Evolutionary conservation across 2,329 filamentous ascomycete species (phyloP).

Genomic region (Colletotrichum sp.): DNA sequence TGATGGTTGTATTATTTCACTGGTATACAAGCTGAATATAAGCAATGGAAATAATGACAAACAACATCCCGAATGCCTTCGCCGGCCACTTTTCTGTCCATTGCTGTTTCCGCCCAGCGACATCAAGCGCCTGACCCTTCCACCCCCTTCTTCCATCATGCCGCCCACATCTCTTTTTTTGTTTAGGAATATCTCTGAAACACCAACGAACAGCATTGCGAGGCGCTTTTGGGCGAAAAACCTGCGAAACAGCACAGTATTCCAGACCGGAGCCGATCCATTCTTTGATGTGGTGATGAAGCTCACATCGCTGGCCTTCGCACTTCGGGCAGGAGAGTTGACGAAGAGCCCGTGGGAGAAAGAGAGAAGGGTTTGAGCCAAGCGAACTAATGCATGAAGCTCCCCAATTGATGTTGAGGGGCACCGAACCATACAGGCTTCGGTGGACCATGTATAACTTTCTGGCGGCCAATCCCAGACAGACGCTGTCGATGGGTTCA

Average conservation of each 20-base stretch:
- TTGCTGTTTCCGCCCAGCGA: not conserved
- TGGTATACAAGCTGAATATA: accelerated
- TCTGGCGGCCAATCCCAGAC: not conserved
- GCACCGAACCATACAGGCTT: not conserved
- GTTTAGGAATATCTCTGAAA: not conserved
- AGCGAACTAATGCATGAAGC: not conserved
- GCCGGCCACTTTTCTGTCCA: not conserved
- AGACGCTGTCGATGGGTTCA: not conserved
- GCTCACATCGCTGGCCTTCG: not conserved
- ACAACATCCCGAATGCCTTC: not conserved
- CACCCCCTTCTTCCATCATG: accelerated
- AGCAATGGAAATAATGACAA: not conserved
- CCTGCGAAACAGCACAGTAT: not conserved
- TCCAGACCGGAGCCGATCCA: not conserved
- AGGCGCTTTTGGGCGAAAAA: not conserved
- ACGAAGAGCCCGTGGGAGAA: not conserved
- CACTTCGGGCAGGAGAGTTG: not conserved
- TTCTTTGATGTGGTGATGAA: not conserved
- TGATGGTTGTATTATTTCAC: accelerated
- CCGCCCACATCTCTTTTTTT: accelerated
- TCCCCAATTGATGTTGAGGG: not conserved
- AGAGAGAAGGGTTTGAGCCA: not conserved
- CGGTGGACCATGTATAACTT: not conserved
- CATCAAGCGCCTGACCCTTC: not conserved
- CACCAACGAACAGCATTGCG: not conserved